Evolutionary conservation across 2,329 filamentous ascomycete genomes (phyloP), one percentile per base, ranked within the genome.

Genomic region (Amphichorda felina): DNA sequence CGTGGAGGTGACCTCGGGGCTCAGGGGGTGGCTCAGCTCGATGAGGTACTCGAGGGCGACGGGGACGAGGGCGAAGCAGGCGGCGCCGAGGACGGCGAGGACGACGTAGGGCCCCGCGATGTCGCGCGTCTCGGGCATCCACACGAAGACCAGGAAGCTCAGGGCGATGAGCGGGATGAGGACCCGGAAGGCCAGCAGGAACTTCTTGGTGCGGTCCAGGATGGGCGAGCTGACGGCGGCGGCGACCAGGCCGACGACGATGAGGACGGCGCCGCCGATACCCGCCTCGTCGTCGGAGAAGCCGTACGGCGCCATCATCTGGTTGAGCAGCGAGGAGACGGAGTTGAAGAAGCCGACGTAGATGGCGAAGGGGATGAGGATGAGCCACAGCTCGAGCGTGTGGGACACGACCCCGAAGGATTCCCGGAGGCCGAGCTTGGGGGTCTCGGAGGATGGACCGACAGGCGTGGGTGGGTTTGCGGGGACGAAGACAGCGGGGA

Each of bases 331-430:
- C 2, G 82, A 82, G 34, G 87, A 93, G 45, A 88, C 66, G 45
- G 82, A 82, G 68, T 96, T 96, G 76, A 98, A 98, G 63, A 91
- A 80, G 48, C 82, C 87, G 41, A 94, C 84, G 56, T 87, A 94
- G 48, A 88, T 59, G 43, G 73, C 63, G 60, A 89, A 96, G n/a
- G 88, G 80, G 40, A 88, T 49, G 41, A 88, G 64, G 44, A 95
- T 60, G 42, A 94, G 70, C 70, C 79, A 94, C 57, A 94, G 81
- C 51, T 89, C 79, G 14, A 72, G 64, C 5, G 75, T 82, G 22
- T 50, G 53, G 17, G 44, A 30, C 30, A 88, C 56, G 14, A 72
- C 69, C 7, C 61, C 50, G 17, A 73, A 40, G 3, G 60, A 85
- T 41, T 43, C 66, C 51, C 54, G 54, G 14, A 80, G 55, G 8